Evolutionary conservation across 2,329 filamentous ascomycete species (phyloP).

Genomic region (Myriosclerotinia scirpicola): DNA sequence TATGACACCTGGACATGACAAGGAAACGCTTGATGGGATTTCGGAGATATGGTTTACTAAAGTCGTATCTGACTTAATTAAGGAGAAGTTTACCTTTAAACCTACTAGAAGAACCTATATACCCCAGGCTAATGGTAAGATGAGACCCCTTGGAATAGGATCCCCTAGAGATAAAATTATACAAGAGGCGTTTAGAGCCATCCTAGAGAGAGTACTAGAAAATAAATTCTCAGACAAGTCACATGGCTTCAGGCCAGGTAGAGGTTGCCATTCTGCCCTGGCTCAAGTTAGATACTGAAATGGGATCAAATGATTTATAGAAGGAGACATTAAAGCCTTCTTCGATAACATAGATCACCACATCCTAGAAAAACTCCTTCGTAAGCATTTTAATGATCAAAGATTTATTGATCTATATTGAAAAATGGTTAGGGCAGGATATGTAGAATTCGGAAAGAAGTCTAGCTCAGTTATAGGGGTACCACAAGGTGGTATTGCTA

Average conservation of each 20-base stretch:
- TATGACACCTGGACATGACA: too few relatives aligned
- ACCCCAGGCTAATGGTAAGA: neutral
- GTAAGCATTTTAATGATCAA: neutral
- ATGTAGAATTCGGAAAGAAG: neutral
- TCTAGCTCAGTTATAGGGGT: neutral
- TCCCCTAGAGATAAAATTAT: constrained; percentile 1
- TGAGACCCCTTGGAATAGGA: neutral
- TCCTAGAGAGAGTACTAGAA: neutral
- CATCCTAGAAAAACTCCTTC: neutral
- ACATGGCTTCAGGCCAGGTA: neutral
- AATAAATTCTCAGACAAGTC: neutral
- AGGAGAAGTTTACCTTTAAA: too few relatives aligned
- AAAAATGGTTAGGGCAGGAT: neutral
- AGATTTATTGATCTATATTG: neutral
- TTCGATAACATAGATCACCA: constrained; percentile 3
- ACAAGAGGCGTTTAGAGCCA: neutral
- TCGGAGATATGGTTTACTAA: too few relatives aligned
- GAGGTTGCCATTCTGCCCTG: neutral
- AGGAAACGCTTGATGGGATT: too few relatives aligned
- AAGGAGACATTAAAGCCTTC: neutral
- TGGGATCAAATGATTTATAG: neutral
- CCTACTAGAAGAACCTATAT: neutral
- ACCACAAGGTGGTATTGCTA: neutral
- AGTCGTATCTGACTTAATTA: too few relatives aligned
- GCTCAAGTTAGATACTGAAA: neutral